A percentile compares a stretch with the other conserved stretches of the same genome.
These are phyloP conservation scores for Botryotinia narcissicola DNA, from an alignment of 2,329 filamentous ascomycete genomes.

Conservation along the genomic window DNA sequence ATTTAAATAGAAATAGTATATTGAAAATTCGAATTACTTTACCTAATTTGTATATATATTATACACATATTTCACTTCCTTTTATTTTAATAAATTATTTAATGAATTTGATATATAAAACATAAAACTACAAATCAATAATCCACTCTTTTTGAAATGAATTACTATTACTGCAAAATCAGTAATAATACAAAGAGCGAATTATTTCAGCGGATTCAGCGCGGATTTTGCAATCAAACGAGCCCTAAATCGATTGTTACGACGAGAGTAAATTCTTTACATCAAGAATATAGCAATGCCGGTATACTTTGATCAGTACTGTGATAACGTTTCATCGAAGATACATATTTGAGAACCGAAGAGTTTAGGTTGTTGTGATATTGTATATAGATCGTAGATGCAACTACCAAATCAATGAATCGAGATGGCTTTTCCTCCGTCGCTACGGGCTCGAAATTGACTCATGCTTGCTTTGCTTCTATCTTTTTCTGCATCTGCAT, in stretches of 20 bases:
- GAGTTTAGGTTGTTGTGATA: neutral
- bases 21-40: no score
- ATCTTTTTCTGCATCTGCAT: accelerated
- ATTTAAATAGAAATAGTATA: no score
- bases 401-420: neutral
- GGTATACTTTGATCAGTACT: neutral
- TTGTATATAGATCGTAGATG: neutral
- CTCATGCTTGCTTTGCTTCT: neutral
- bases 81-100: no score
- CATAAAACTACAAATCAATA: no score
- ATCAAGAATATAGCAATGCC: neutral
- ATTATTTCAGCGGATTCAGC: no score
- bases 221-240: no score
- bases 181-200: no score
- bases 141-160: no score
- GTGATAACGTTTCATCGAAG: neutral
- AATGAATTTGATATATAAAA: no score
- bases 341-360: neutral
- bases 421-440: neutral
- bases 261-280: neutral
- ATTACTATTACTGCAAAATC: no score
- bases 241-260: neutral
- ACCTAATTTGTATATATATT: no score
- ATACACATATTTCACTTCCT: no score
- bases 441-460: neutral